Evolutionary conservation across 2,329 filamentous ascomycete genomes (phyloP).

Genomic region (Fusarium kyushuense): DNA sequence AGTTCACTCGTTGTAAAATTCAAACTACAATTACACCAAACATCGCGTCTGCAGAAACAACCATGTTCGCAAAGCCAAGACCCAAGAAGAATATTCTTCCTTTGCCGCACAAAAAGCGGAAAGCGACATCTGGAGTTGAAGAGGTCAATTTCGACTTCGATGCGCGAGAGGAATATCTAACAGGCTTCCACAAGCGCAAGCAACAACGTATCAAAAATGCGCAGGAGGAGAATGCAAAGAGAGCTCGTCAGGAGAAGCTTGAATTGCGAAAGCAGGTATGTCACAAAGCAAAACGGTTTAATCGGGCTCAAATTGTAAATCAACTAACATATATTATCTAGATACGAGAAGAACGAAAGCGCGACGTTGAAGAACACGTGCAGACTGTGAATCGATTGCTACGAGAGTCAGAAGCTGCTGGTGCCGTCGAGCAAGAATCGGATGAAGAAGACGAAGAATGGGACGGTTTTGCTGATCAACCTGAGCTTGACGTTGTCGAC

Average conservation of each 20-base stretch:
- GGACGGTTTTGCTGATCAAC: conserved; percentile 71
- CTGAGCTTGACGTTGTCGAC: conserved; percentile 68
- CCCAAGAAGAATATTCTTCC: conserved; percentile 69
- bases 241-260: conserved; percentile 81
- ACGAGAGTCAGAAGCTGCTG: conserved; percentile 65
- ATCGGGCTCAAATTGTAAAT: neutral
- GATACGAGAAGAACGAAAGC: conserved; percentile 85
- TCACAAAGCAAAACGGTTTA: neutral
- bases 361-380: conserved; percentile 85
- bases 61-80: conserved; percentile 68
- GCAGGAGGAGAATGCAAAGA: conserved; percentile 82
- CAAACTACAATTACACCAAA: neutral
- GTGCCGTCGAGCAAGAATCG: conserved; percentile 56
- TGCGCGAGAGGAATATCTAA: conserved; percentile 87
- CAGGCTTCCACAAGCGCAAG: conserved; percentile 97
- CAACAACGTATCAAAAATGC: conserved; percentile 85
- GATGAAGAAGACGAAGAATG: conserved; percentile 67
- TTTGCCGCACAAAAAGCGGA: conserved; percentile 75
- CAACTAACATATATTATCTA: conserved; percentile 54
- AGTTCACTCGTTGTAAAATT: conserved; percentile 9
- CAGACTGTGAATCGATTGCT: conserved; percentile 79
- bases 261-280: conserved; percentile 79
- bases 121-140: conserved; percentile 70
- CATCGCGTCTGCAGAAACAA: conserved; percentile 4
- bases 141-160: conserved; percentile 87